These are phyloP conservation scores for Pseudognaphalium luteoalbum DNA, from an alignment of 129 eudicot species.

Conservation along the genomic window DNA sequence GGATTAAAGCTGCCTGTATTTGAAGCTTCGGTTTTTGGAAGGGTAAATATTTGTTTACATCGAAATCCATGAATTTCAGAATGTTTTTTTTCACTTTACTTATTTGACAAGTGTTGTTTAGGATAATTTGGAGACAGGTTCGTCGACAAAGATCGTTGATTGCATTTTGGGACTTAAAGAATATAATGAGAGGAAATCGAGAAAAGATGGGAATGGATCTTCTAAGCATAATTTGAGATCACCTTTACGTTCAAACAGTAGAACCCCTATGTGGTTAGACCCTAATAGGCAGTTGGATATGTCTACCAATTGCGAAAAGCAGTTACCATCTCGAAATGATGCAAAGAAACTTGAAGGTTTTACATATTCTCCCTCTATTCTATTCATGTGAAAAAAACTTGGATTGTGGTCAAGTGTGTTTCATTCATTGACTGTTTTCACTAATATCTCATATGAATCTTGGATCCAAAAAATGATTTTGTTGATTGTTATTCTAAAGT, in stretches of 20 bases:
- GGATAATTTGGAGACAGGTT: conserved; percentile 78
- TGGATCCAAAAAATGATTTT: conserved; percentile 4
- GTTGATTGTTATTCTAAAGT: background rate
- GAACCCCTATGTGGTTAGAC: conserved; percentile 34
- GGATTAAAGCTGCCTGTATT: conserved; percentile 71
- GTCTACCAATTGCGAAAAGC: conserved; percentile 38
- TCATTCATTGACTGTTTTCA: background rate
- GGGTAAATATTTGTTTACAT: conserved; percentile 46
- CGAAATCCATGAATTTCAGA: background rate
- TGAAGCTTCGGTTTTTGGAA: conserved; percentile 85
- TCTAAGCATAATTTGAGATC: conserved; percentile 59
- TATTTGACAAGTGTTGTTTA: conserved; percentile 21
- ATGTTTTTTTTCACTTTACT: background rate
- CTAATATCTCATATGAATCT: conserved; percentile 3
- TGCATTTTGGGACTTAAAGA: conserved; percentile 81
- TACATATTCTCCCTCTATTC: conserved; percentile 12
- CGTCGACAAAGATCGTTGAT: conserved; percentile 78
- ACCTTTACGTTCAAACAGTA: conserved; percentile 53
- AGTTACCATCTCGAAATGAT: conserved; percentile 38
- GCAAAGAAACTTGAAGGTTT: conserved; percentile 55
- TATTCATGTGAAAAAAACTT: background rate
- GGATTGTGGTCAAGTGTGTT: conserved; percentile 4
- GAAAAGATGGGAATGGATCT: conserved; percentile 62
- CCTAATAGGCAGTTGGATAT: conserved; percentile 51
- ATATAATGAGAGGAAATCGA: conserved; percentile 75